phyloP scores from a whole-genome alignment of 345 rosid species.

The Corymbia maculata region DNA sequence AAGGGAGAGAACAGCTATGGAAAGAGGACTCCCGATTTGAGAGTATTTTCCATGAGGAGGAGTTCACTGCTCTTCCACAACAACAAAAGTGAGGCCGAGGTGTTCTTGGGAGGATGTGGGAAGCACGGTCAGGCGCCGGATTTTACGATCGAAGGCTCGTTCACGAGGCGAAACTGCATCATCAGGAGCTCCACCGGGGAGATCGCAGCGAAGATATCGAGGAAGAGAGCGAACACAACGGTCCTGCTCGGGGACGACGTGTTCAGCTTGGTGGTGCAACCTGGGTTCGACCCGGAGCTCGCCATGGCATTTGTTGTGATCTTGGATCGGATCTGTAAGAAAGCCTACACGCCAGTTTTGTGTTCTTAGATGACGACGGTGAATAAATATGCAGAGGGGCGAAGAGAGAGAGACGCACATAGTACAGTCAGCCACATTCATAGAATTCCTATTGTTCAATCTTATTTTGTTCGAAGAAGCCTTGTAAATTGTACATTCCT shows the following conservation, averaged over 20 bases:
- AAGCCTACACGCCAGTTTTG: slow-evolving; percentile 18
- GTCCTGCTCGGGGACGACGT: slow-evolving; percentile 33
- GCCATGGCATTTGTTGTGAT: slow-evolving; percentile 34
- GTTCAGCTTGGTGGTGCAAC: slow-evolving; percentile 28
- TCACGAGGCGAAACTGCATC: slow-evolving; percentile 21
- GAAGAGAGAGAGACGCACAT: background rate
- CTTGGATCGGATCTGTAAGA: slow-evolving; percentile 36
- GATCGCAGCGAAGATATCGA: slow-evolving; percentile 8
- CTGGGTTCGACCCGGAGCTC: slow-evolving; percentile 30
- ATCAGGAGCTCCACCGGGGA: slow-evolving; percentile 9
- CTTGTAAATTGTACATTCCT: background rate
- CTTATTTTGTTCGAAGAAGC: background rate
- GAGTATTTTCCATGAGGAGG: slow-evolving; percentile 37
- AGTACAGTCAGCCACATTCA: background rate
- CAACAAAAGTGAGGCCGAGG: slow-evolving; percentile 20
- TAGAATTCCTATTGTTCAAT: background rate
- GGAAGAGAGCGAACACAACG: slow-evolving; percentile 26
- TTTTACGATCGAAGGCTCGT: slow-evolving; percentile 31
- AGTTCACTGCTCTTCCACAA: slow-evolving; percentile 3
- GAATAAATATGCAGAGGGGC: background rate
- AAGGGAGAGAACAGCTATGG: slow-evolving; percentile 16
- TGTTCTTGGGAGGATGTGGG: slow-evolving; percentile 14
- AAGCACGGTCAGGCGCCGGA: slow-evolving; percentile 8
- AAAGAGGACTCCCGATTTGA: background rate
- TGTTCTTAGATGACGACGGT: slow-evolving; percentile 13